A percentile compares a stretch with the other conserved stretches of the same genome.
phyloP scores from a whole-genome alignment of 768 basidiomycete species.

The Saitozyma sp. region DNA sequence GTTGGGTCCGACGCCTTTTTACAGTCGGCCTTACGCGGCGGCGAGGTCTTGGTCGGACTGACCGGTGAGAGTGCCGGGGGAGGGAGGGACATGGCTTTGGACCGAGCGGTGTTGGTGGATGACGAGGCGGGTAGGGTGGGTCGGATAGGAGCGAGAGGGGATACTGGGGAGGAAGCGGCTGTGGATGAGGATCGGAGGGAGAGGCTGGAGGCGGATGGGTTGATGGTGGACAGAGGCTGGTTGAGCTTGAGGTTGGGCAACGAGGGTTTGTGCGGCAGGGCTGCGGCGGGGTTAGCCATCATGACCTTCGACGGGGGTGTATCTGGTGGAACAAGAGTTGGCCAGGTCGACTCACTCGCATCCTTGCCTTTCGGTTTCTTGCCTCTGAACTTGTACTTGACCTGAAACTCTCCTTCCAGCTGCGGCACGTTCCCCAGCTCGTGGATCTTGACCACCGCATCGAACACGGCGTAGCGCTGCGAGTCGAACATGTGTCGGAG shows the following conservation, averaged over 20 bases:
- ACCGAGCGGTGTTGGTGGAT: not conserved
- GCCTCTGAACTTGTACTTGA: constrained; percentile 40
- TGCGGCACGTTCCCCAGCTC: constrained; percentile 41
- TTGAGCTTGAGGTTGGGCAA: constrained; percentile 34
- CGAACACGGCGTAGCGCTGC: constrained; percentile 30
- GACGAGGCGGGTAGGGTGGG: constrained; percentile 15
- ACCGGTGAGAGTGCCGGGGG: not conserved
- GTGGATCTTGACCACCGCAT: constrained; percentile 28
- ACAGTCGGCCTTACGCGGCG: no score
- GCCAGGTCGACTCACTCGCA: constrained; percentile 12
- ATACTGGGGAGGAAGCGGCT: constrained; percentile 5
- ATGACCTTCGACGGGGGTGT: constrained; percentile 6
- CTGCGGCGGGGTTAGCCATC: no score
- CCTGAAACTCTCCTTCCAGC: constrained; percentile 35
- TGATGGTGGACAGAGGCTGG: constrained; percentile 5
- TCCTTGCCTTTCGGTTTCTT: constrained; percentile 27
- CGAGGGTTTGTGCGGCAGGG: no score
- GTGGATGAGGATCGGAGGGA: constrained; percentile 13
- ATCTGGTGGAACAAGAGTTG: constrained; percentile 13
- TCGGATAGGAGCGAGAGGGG: not conserved
- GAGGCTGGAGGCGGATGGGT: constrained; percentile 9
- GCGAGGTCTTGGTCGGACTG: constrained; percentile 12
- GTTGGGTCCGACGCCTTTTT: constrained; percentile 35
- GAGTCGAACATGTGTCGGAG: constrained; percentile 30
- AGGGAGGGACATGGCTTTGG: constrained; percentile 3